Base-by-base conservation (phyloP, 106 monocot genomes). In the Posidonia australis region DNA sequence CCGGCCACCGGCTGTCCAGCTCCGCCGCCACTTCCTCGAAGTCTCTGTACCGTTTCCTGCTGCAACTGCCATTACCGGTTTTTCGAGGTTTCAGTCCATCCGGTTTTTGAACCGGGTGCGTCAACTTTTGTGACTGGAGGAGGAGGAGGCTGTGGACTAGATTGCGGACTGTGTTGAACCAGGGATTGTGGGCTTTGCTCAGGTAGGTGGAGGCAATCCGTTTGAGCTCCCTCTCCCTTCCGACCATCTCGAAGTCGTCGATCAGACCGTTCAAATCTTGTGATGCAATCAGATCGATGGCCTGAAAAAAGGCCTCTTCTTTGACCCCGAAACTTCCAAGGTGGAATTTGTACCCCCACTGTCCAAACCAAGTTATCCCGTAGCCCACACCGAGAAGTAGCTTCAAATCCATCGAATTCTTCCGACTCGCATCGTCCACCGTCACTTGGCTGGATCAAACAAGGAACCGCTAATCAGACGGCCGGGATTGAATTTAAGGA, bases 301-400 rank as follows among this genome's bases (percentile, higher is more conserved):
- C 62, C 10, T 46, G 47, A 5, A 22, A 13, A 78, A 84, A 90
- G 53, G 45, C 26, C 0, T 79, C 58, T 48, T 77, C 32, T 1
- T 75, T 76, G 41, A 87, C 70, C 46, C 84, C 82, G 64, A 71
- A 98, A 77, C 87, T 82, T 14, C 96, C 96, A 19, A 58, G 71
- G 32, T 70, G 66, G 80, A 90, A 85, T 48, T 44, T 23, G 67
- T 98, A 98, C 23, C 75, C 90, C 96, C 96, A 98, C 13, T 80
- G 80, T 24, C 77, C 78, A 52, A 98, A 98, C 96, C 96, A 98
- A 5, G 90, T 74, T 5, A 22, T 36, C 26, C 87, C 87, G 48
- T 87, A 74, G 29, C 87, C 80, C 17, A 85, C 80, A 22, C 80
- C 80, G 14, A 76, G 68, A 18, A 98, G 77, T 0, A 98, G 87